Conservation (phyloP, 78 protist species). For the Dictyostelium citrinum region DNA sequence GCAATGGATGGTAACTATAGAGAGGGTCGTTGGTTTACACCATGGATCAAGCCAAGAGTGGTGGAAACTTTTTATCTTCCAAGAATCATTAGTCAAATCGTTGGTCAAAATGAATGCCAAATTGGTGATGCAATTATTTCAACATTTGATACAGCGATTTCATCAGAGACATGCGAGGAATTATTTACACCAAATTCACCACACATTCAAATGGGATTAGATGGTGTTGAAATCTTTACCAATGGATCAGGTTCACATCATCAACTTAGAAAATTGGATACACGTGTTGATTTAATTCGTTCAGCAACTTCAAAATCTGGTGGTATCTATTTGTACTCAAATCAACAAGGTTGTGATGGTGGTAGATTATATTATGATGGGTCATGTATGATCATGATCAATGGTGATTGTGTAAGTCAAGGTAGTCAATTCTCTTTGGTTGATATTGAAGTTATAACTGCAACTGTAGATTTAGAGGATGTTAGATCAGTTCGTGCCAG, state of each 20-base stretch:
- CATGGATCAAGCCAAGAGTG: conserved; percentile 67
- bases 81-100: background rate
- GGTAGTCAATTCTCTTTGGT: conserved; percentile 82
- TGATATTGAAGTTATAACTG: conserved; percentile 82
- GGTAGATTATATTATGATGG: conserved; percentile 93
- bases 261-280: conserved; percentile 86
- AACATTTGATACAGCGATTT: conserved; percentile 55
- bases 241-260: conserved; percentile 94
- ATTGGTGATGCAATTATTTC: conserved; percentile 84
- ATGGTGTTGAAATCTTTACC: conserved; percentile 89
- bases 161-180: conserved; percentile 90
- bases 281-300: conserved; percentile 83
- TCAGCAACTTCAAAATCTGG: conserved; percentile 78
- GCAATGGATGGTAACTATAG: conserved; percentile 94
- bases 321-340: conserved; percentile 73
- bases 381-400: conserved; percentile 80
- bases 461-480: conserved; percentile 83
- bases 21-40: conserved; percentile 88
- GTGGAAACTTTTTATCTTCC: conserved; percentile 78
- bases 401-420: conserved; percentile 87
- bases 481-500: conserved; percentile 42
- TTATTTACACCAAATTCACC: conserved; percentile 88
- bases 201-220: conserved; percentile 70
- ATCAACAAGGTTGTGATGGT: conserved; percentile 93
- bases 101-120: conserved; percentile 57